These are phyloP conservation scores for Elaeis guineensis DNA, from an alignment of 176 grass and related monocot species.

Conservation along the genomic window DNA sequence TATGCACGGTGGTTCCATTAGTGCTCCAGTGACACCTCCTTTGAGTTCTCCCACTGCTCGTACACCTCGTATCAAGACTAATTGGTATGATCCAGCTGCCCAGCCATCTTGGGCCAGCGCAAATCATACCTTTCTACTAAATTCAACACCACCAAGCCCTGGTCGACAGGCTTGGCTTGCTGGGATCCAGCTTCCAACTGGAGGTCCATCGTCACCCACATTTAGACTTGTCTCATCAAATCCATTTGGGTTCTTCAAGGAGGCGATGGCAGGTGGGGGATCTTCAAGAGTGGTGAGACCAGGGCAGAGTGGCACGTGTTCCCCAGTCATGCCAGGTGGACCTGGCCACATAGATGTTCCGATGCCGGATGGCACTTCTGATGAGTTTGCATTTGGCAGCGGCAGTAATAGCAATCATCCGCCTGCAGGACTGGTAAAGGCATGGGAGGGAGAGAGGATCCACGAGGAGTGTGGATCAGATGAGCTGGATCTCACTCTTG, in stretches of 20 bases:
- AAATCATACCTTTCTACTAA: constrained; percentile 1
- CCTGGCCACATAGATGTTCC: constrained; percentile 35
- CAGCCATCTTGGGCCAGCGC: neutral
- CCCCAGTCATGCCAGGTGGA: constrained; percentile 37
- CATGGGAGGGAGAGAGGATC: constrained; percentile 92
- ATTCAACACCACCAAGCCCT: constrained; percentile 27
- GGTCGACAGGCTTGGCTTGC: constrained; percentile 29
- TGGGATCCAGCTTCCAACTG: constrained; percentile 5
- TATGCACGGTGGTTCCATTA: constrained; percentile 61
- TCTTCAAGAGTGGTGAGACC: constrained; percentile 68
- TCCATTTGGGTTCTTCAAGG: constrained; percentile 66
- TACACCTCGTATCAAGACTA: constrained; percentile 43
- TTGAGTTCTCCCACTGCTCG: constrained; percentile 59
- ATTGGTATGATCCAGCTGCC: constrained; percentile 19
- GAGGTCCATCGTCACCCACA: constrained; percentile 48
- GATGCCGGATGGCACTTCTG: constrained; percentile 37
- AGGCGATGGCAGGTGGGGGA: constrained; percentile 20
- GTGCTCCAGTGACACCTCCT: constrained; percentile 80
- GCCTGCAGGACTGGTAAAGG: constrained; percentile 44
- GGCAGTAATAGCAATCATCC: constrained; percentile 38
- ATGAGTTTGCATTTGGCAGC: constrained; percentile 85
- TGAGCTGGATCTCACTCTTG: constrained; percentile 87
- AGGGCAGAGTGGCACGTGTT: constrained; percentile 84
- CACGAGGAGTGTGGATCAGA: constrained; percentile 76
- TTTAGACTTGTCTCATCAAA: constrained; percentile 70